Evolutionary conservation across 2,329 filamentous ascomycete species (phyloP), one percentile per base, ranked within the genome.

Genomic region (Aspergillus niger): DNA sequence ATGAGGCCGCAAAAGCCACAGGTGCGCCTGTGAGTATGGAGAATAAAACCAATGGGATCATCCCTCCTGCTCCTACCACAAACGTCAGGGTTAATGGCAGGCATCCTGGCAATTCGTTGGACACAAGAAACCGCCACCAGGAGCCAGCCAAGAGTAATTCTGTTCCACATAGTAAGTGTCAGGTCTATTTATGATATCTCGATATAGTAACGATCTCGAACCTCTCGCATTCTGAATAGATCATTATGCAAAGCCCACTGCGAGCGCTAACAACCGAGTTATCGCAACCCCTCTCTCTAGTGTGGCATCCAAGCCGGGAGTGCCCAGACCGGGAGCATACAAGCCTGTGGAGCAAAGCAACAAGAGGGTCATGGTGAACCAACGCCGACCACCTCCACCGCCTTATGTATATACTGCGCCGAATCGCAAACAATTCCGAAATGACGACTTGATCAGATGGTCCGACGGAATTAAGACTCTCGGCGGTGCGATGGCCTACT

Each of bases 351-450:
- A 44, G 1, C 26, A 47, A 8, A 13, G 4, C 38, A 47, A 39
- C 20, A 36, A 22, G 36, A 51, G 10, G 11, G 2, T 26, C 10
- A 36, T 13, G 30, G 52, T 15, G 17, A 24, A 10, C 26, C 28
- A 43, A 39, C 47, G 15, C 5, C 20, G 26, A 13, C n/a, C n/a
- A 17, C 53, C n/a, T 8, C 8, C 39, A 28, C 28, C n/a, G n/a
- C 7, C 22, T 6, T 20, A 17, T 13, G 52, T 17, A 2, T 72
- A 70, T 59, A 67, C 54, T 52, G 65, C 69, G 28, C 69, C 69
- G 47, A 69, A 64, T 56, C 69, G 71, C 30, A 62, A 59, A 55
- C 60, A 57, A 20, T 56, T 71, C 56, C 57, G 55, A 41, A 53
- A 52, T 8, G 39, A 47, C 10, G 61, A 68, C 20, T 47, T 69